Base-by-base conservation (phyloP, 1,284 basidiomycete genomes). In the Puccinia hordei region DNA sequence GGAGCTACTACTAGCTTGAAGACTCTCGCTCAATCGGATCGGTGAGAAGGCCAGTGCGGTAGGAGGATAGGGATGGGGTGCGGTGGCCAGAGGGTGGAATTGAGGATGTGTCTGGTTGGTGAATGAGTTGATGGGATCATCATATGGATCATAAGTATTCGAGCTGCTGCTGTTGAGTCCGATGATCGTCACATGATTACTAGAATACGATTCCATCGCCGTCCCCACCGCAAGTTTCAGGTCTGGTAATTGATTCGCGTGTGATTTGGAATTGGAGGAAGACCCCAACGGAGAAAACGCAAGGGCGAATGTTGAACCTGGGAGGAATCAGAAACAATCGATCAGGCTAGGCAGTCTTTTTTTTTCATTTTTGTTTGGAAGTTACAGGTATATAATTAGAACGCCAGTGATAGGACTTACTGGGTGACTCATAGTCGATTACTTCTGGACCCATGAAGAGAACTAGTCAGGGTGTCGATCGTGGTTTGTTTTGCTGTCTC, bases 51-150 rank as follows among this genome's bases (percentile, higher is more conserved):
- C 75, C 30, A 78, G 30, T 15, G 75, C 59, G 35, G 75, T 78
- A 19, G 75, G 63, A 27, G 75, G 75, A 44, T 78, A 78, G n/a
- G 75, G 75, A 78, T 78, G 75, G 49, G 65, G 51, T 30, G 75
- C 75, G 38, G 35, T 69, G 49, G 75, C 75, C 35, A 78, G 63
- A 38, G 75, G 75, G 6, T 53, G 49, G 15, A 78, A 65, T 30
- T 76, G 59, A 51, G 68, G 46, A 24, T 71, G 68, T 59, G 61
- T 19, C 9, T 59, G 30, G 33, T 35, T 46, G 53, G 35, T 57
- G 61, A 65, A 53, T 51, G 74, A 55, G 41, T 74, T 38, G 41
- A 76, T 66, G 19, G 59, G 61, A 55, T 68, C 55, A 30, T 75
- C 73, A n/a, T 75, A 75, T 27, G 73, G 73, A 65, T 75, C 73